A percentile compares a stretch with the other conserved stretches of the same genome.
These are phyloP conservation scores for Pseudogymnoascus sp. DNA, from an alignment of 2,329 filamentous ascomycete genomes.

Conservation along the genomic window DNA sequence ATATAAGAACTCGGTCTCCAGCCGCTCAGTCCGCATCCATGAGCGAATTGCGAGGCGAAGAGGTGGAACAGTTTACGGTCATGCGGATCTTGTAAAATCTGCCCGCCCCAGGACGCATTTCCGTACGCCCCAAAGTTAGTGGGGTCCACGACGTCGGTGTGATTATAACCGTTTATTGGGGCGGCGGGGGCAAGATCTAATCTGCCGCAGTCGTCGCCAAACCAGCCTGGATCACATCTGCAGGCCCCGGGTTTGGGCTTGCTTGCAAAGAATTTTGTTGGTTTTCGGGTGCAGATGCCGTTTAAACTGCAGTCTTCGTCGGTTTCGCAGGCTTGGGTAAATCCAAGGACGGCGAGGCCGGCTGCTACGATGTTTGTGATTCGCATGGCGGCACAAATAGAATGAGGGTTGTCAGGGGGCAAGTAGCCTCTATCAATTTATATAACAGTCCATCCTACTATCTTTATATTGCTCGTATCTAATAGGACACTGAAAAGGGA, in stretches of 20 bases:
- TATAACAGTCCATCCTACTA: neutral
- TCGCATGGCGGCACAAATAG: neutral
- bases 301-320: slow-evolving; percentile 36
- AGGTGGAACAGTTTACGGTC: slow-evolving; percentile 37
- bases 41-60: slow-evolving; percentile 37
- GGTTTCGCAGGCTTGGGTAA: slow-evolving; percentile 11
- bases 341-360: neutral
- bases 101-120: slow-evolving; percentile 42
- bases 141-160: slow-evolving; percentile 27
- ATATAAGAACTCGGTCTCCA: slow-evolving; percentile 41
- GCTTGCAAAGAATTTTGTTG: neutral
- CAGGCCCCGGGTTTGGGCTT: slow-evolving; percentile 16
- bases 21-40: slow-evolving; percentile 39
- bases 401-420: neutral
- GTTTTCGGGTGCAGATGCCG: slow-evolving; percentile 27
- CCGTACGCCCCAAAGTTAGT: slow-evolving; percentile 15
- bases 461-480: neutral
- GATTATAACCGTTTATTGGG: slow-evolving; percentile 38
- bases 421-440: neutral
- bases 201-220: slow-evolving; percentile 35
- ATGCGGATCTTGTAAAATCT: slow-evolving; percentile 37
- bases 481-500: neutral
- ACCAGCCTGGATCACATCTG: slow-evolving; percentile 37
- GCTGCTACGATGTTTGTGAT: neutral
- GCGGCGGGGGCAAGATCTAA: slow-evolving; percentile 38